phyloP scores from a whole-genome alignment of 2,329 filamentous ascomycete species.

The Sporothrix inflata region DNA sequence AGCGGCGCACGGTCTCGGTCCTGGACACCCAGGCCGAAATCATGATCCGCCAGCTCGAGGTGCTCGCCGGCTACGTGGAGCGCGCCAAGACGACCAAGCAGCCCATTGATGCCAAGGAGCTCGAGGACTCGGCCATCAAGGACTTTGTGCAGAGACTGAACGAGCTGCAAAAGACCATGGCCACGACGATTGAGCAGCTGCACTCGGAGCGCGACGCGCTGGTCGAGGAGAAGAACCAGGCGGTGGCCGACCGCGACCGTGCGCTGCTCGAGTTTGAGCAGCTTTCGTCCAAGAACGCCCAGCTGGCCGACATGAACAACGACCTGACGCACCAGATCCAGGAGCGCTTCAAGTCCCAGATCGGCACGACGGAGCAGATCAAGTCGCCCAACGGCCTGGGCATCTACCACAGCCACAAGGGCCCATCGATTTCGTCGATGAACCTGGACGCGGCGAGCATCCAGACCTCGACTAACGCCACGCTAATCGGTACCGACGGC shows the following conservation, averaged over 20 bases:
- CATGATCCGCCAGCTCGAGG: constrained; percentile 88
- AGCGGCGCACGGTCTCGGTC: constrained; percentile 92
- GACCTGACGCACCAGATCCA: constrained; percentile 94
- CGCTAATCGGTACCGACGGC: constrained; percentile 62
- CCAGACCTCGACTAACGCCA: constrained; percentile 58
- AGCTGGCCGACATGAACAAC: constrained; percentile 93
- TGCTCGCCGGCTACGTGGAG: constrained; percentile 85
- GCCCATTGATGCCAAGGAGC: constrained; percentile 75
- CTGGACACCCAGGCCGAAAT: constrained; percentile 94
- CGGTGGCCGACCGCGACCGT: constrained; percentile 86
- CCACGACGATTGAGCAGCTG: constrained; percentile 61
- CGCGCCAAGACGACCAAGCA: constrained; percentile 81
- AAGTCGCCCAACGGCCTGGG: constrained; percentile 56
- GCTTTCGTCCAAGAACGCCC: constrained; percentile 89
- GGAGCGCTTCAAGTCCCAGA: constrained; percentile 84
- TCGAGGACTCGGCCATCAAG: constrained; percentile 90
- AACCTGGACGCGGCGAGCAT: constrained; percentile 59
- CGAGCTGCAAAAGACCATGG: constrained; percentile 62
- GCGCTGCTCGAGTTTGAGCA: constrained; percentile 95
- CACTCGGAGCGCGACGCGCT: constrained; percentile 77
- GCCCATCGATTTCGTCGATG: constrained; percentile 53
- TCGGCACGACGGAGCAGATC: constrained; percentile 47
- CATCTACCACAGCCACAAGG: constrained; percentile 58
- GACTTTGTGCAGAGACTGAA: constrained; percentile 80
- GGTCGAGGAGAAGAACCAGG: constrained; percentile 79